Evolutionary conservation across 768 basidiomycete genomes (phyloP), one percentile per base, ranked within the genome.

Genomic region (Tephrocybe sp.): DNA sequence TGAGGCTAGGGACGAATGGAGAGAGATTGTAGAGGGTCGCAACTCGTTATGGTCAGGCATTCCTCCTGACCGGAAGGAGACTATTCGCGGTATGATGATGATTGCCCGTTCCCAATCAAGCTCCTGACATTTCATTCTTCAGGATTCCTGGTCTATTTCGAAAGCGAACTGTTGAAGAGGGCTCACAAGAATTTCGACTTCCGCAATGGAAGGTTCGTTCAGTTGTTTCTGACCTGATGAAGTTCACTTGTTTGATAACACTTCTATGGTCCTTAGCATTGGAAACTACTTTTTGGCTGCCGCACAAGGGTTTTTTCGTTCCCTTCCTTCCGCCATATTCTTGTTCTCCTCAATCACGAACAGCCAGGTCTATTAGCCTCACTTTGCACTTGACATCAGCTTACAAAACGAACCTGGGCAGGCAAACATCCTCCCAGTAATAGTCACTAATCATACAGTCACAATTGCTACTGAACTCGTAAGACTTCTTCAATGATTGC

Each of bases 161-260:
- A 98, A 66, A 85, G 82, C 54, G 89, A 96, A 58, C 75, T 94
- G 7, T 76, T 97, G 36, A 88, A 84, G 59, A 77, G 93, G 19
- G 92, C 95, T 2, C 92, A 96, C 62, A 97, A 97, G 71, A 89
- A 86, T 55, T 98, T 97, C 68, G 89, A 91, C 20, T 98, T 96
- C 70, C 73, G 88, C 45, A 95, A 95, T 60, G 94, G 93, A 62
- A 90, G 88, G 81, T 84, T 57, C 33, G 65, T 54, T n/a, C n/a
- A 35, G 17, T 34, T 14, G 8, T 19, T 26, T n/a, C 12, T 10
- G 5, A 31, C 19, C 31, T 23, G 32, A 22, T 5, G 17, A 22
- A 10, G 14, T 32, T 23, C 13, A 11, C 33, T 39, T 17, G 5
- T 45, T 23, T 26, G 7, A 39, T 52, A 35, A 47, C 46, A 35